phyloP scores from a whole-genome alignment of 352 stramenopile species.

The Phytophthora meadii region DNA sequence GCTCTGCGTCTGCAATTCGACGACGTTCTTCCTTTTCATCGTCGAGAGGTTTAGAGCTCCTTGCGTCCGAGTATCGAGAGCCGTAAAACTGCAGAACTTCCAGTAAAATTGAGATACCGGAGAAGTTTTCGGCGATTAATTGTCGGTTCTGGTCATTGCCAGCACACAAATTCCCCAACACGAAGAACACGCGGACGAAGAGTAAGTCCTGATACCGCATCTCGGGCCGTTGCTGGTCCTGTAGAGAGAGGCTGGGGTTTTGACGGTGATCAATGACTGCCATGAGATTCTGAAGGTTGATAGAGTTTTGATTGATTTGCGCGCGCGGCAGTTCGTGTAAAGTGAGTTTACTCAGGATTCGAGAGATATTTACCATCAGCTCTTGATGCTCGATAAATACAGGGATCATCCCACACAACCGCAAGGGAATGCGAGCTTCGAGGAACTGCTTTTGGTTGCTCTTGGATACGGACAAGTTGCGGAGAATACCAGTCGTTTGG shows the following conservation, averaged over 20 bases:
- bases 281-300: constrained; percentile 55
- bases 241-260: constrained; percentile 49
- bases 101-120: constrained; percentile 48
- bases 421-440: constrained; percentile 48
- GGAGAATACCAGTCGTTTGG: constrained; percentile 69
- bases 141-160: constrained; percentile 81
- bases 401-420: constrained; percentile 57
- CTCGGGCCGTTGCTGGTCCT: constrained; percentile 42
- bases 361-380: constrained; percentile 80
- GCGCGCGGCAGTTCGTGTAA: constrained; percentile 73
- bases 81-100: constrained; percentile 55
- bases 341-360: constrained; percentile 85
- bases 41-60: neutral
- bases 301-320: constrained; percentile 64
- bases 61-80: constrained; percentile 36
- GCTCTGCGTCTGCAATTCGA: constrained; percentile 12
- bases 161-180: constrained; percentile 88
- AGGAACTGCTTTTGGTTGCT: constrained; percentile 77
- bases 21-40: constrained; percentile 20
- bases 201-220: constrained; percentile 58
- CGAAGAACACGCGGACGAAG: constrained; percentile 82
- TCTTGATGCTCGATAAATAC: constrained; percentile 65
- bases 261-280: constrained; percentile 48
- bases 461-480: constrained; percentile 72
- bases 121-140: constrained; percentile 43